Evolutionary conservation across 805 yeast species (phyloP).

Genomic region (Candida suzukii): DNA sequence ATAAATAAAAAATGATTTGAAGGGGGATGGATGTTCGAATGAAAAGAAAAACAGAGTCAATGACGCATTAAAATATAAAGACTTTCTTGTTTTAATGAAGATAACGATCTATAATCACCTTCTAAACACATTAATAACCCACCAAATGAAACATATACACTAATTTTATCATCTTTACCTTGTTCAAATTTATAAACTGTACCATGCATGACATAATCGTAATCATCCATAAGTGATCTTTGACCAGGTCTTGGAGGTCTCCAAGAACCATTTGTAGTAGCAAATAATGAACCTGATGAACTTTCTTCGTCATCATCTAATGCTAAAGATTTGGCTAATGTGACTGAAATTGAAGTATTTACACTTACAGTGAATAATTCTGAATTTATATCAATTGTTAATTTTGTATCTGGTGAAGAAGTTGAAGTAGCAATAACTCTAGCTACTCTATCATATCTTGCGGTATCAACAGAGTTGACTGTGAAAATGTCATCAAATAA

Average conservation of each 20-base stretch:
- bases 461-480: constrained; percentile 77
- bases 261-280: constrained; percentile 57
- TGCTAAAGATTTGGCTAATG: constrained; percentile 71
- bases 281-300: constrained; percentile 35
- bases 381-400: constrained; percentile 83
- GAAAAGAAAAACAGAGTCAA: no score
- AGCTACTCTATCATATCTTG: constrained; percentile 85
- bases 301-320: constrained; percentile 42
- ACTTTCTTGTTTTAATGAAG: constrained; percentile 87
- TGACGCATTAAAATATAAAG: constrained; percentile 84
- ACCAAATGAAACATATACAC: constrained; percentile 93
- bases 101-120: constrained; percentile 87
- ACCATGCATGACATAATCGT: constrained; percentile 97
- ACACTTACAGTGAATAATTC: constrained; percentile 82
- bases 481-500: constrained; percentile 91
- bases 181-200: constrained; percentile 96
- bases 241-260: constrained; percentile 81
- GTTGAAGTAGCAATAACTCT: constrained; percentile 86
- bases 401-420: constrained; percentile 69
- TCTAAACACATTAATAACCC: constrained; percentile 90
- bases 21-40: neutral
- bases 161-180: constrained; percentile 56
- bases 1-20: no score
- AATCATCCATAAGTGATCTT: constrained; percentile 87
- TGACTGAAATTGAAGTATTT: constrained; percentile 75